Percentiles rank a stretch among this genome's conserved stretches.
Conservation (phyloP, 192 early-diverging fungal genomes). For the Pilaira anomala region DNA sequence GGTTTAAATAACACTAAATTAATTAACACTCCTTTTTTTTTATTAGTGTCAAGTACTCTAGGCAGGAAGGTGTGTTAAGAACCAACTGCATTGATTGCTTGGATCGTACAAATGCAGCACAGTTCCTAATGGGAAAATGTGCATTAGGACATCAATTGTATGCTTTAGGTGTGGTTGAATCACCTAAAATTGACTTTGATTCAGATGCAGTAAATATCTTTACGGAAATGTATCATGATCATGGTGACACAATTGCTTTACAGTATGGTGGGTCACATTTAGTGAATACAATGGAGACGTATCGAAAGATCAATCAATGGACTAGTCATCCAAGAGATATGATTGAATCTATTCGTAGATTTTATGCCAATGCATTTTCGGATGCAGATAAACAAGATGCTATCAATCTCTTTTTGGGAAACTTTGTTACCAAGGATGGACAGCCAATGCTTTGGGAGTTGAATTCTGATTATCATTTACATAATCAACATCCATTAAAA, state of each 20-base stretch:
- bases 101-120: slow-evolving; percentile 97
- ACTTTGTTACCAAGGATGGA: slow-evolving; percentile 54
- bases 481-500: slow-evolving; percentile 60
- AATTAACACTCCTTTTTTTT: not conserved
- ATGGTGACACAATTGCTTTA: slow-evolving; percentile 94
- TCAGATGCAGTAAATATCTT: slow-evolving; percentile 90
- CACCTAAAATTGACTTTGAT: slow-evolving; percentile 83
- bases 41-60: slow-evolving; percentile 15
- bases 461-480: slow-evolving; percentile 70
- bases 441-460: slow-evolving; percentile 73
- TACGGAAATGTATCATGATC: slow-evolving; percentile 96
- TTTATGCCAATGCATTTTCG: slow-evolving; percentile 91
- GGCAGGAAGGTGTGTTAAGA: slow-evolving; percentile 84
- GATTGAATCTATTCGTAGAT: slow-evolving; percentile 89
- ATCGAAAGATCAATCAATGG: slow-evolving; percentile 92
- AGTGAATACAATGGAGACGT: slow-evolving; percentile 98
- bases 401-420: slow-evolving; percentile 88
- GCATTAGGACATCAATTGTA: slow-evolving; percentile 90
- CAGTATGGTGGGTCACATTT: slow-evolving; percentile 97
- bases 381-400: slow-evolving; percentile 98
- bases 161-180: slow-evolving; percentile 79
- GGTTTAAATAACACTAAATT: not conserved
- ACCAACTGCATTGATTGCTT: slow-evolving; percentile 99
- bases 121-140: slow-evolving; percentile 92
- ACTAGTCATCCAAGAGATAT: slow-evolving; percentile 94